These are phyloP conservation scores for Gyrodon lividus DNA, from an alignment of 768 basidiomycete species.

Conservation along the genomic window DNA sequence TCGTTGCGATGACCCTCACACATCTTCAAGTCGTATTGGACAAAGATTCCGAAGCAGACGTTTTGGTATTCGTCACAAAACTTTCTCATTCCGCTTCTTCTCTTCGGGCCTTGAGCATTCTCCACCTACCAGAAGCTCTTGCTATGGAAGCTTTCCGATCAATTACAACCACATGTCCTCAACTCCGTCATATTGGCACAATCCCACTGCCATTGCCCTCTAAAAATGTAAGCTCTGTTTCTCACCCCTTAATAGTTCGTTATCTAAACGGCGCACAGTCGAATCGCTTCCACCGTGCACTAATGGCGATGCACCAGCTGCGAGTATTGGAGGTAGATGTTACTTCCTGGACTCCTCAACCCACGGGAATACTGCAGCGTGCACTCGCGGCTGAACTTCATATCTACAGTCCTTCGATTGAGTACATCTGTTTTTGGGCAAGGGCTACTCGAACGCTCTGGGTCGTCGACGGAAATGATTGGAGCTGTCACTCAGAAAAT, in stretches of 20 bases:
- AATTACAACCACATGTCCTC: conserved; percentile 33
- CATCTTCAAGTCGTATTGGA: conserved; percentile 47
- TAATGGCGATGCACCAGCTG: conserved; percentile 36
- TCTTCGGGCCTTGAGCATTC: conserved; percentile 37
- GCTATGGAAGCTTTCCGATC: conserved; percentile 30
- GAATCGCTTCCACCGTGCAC: conserved; percentile 30
- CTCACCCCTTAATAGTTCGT: conserved; percentile 9
- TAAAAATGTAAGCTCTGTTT: conserved; percentile 32
- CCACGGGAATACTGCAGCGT: conserved; percentile 33
- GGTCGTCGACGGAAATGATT: conserved; percentile 37
- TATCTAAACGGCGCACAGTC: conserved; percentile 30
- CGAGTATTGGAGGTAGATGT: conserved; percentile 38
- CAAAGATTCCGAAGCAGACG: conserved; percentile 31
- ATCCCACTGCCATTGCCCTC: conserved; percentile 34
- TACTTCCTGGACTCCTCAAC: conserved; percentile 33
- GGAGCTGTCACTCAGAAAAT: conserved; percentile 26
- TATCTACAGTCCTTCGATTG: conserved; percentile 37
- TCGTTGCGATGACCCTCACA: conserved; percentile 36
- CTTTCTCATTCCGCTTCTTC: conserved; percentile 28
- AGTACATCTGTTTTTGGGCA: conserved; percentile 35
- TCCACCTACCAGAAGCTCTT: conserved; percentile 35
- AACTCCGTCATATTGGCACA: conserved; percentile 39
- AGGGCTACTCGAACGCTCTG: conserved; percentile 29
- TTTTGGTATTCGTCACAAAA: conserved; percentile 33
- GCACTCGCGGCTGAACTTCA: conserved; percentile 39